phyloP scores from a whole-genome alignment of 495 filamentous ascomycete species.

The Trichocladium uniseriatum region DNA sequence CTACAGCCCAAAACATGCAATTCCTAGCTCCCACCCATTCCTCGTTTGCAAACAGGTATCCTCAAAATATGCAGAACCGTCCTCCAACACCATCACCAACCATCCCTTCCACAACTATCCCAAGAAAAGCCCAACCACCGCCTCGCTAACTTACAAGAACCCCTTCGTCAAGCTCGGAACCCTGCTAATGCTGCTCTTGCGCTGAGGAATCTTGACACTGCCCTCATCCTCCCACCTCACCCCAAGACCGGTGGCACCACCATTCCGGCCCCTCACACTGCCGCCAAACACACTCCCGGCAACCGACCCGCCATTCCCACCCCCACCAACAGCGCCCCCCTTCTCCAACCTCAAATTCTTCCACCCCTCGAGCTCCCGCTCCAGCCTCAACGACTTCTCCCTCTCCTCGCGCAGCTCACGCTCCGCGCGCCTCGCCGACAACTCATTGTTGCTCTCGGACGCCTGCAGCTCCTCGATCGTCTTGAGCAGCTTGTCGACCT shows the following conservation, averaged over 20 bases:
- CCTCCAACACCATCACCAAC: neutral
- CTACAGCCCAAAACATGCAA: too few species aligned
- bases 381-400: constrained; percentile 71
- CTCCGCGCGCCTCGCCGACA: constrained; percentile 73
- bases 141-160: constrained; percentile 33
- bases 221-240: constrained; percentile 21
- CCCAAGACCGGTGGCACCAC: constrained; percentile 8
- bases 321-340: constrained; percentile 13
- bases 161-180: constrained; percentile 47
- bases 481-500: constrained; percentile 74
- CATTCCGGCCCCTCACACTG: constrained; percentile 28
- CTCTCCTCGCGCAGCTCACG: constrained; percentile 82
- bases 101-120: neutral
- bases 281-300: constrained; percentile 23
- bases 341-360: constrained; percentile 64
- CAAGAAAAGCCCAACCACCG: neutral
- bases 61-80: neutral
- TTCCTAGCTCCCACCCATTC: too few species aligned
- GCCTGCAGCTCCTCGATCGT: constrained; percentile 92
- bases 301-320: neutral
- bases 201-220: constrained; percentile 42
- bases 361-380: constrained; percentile 82
- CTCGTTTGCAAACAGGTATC: neutral
- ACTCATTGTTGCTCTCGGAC: constrained; percentile 67
- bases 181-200: constrained; percentile 48